A percentile compares a stretch with the other conserved stretches of the same genome.
Evolutionary conservation across 1,139 yeast species (phyloP).

Genomic region (Yamadazyma blattariae): DNA sequence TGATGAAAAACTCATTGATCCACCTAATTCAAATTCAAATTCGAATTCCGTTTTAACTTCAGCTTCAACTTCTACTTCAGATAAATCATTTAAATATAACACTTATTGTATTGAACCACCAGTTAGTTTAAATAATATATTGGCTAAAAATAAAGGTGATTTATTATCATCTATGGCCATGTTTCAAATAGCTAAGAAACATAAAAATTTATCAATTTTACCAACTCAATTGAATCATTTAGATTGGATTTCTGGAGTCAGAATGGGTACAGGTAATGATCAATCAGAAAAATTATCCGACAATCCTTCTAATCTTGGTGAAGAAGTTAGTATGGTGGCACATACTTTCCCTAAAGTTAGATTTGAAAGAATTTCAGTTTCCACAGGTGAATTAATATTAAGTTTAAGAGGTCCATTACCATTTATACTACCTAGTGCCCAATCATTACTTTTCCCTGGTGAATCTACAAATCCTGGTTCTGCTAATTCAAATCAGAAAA

Average conservation of each 20-base stretch:
- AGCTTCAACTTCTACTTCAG: not conserved
- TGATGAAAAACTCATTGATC: too few species aligned
- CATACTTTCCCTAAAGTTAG: constrained; percentile 84
- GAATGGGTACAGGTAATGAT: constrained; percentile 62
- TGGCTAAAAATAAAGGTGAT: constrained; percentile 33
- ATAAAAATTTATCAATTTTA: constrained; percentile 22
- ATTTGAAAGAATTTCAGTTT: constrained; percentile 84
- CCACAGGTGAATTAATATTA: constrained; percentile 75
- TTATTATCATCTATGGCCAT: constrained; percentile 33
- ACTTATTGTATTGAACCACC: constrained; percentile 43
- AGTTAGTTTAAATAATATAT: constrained; percentile 31
- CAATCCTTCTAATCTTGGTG: constrained; percentile 74
- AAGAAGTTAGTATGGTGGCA: constrained; percentile 87
- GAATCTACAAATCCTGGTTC: not conserved
- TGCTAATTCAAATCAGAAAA: not conserved
- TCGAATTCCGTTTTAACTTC: not conserved
- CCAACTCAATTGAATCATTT: constrained; percentile 57
- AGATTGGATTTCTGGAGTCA: constrained; percentile 92
- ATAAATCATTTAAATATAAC: constrained; percentile 21
- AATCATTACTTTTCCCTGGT: not conserved
- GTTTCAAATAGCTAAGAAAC: constrained; percentile 31
- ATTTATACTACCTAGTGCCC: not conserved
- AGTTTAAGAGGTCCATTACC: constrained; percentile 81
- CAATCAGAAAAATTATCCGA: constrained; percentile 27
- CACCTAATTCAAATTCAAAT: not conserved